phyloP scores from a whole-genome alignment of 164 flowering plant species.

The Vitis cinerea region DNA sequence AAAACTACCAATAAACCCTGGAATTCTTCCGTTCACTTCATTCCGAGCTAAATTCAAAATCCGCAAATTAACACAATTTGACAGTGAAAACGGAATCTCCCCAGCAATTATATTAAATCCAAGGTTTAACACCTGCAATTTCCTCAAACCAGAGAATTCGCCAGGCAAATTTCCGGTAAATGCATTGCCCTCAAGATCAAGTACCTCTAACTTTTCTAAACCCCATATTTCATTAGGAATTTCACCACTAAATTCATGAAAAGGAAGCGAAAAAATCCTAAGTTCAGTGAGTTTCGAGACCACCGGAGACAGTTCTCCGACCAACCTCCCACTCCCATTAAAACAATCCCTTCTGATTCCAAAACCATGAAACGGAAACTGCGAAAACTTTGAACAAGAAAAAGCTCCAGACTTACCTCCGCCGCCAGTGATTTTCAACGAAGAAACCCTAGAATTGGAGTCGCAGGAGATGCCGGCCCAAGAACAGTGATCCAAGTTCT shows the following conservation, averaged over 20 bases:
- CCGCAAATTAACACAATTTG: conserved; percentile 33
- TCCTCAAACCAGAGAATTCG: conserved; percentile 39
- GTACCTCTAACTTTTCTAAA: conserved; percentile 50
- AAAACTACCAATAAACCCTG: conserved; percentile 37
- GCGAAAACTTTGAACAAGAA: conserved; percentile 27
- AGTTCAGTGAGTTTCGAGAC: conserved; percentile 48
- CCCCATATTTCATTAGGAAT: conserved; percentile 62
- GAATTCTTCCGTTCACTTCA: conserved; percentile 42
- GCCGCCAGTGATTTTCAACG: conserved; percentile 39
- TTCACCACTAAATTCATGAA: conserved; percentile 51
- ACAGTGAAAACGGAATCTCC: conserved; percentile 39
- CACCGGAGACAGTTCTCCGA: conserved; percentile 45
- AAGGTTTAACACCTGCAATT: conserved; percentile 53
- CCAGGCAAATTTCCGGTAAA: conserved; percentile 46
- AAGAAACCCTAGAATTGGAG: conserved; percentile 39
- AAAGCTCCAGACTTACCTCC: conserved; percentile 28
- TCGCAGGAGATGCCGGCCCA: conserved; percentile 78
- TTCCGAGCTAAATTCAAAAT: conserved; percentile 62
- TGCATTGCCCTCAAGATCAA: conserved; percentile 73
- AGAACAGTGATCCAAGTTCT: conserved; percentile 38
- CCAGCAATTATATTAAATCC: conserved; percentile 52
- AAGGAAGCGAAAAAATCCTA: conserved; percentile 66
- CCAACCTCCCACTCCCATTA: conserved; percentile 22
- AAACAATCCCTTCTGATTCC: conserved; percentile 34
- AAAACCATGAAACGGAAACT: conserved; percentile 34